Evolutionary conservation across 78 protist species (phyloP).

Genomic region (Dictyostelium firmibasis): DNA sequence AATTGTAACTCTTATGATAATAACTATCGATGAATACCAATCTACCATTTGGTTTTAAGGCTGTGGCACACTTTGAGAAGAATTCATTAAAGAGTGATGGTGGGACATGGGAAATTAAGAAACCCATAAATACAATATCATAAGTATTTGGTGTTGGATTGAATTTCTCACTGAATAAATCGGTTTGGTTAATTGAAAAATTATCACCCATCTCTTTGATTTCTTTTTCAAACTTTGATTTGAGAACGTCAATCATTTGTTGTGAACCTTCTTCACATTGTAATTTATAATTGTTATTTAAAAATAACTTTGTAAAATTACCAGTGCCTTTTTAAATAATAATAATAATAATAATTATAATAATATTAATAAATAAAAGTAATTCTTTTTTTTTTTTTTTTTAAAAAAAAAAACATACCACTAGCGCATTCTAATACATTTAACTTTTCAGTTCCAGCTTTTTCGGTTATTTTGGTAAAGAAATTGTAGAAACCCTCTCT

Average conservation of each 20-base stretch:
- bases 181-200: constrained; percentile 8
- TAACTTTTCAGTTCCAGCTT: background rate
- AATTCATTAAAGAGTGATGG: constrained; percentile 20
- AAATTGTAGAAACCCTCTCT: background rate
- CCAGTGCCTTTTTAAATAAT: background rate
- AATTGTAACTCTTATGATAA: background rate
- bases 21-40: constrained; percentile 18
- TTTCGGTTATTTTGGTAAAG: background rate
- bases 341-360: no score
- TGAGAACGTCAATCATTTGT: constrained; percentile 19
- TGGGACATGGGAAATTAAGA: constrained; percentile 44
- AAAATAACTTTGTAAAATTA: constrained; percentile 30
- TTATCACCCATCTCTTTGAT: background rate
- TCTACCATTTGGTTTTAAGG: constrained; percentile 19
- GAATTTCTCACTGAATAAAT: constrained; percentile 27
- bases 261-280: constrained; percentile 40
- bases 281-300: background rate
- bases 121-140: constrained; percentile 54
- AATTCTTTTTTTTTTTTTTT: no score
- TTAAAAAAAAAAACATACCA: background rate
- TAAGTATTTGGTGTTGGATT: background rate
- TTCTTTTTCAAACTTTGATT: background rate
- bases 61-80: background rate
- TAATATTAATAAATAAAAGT: no score
- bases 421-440: constrained; percentile 20